These are phyloP conservation scores for Henningerozyma blattae DNA, from an alignment of 805 yeast genomes.

Conservation along the genomic window DNA sequence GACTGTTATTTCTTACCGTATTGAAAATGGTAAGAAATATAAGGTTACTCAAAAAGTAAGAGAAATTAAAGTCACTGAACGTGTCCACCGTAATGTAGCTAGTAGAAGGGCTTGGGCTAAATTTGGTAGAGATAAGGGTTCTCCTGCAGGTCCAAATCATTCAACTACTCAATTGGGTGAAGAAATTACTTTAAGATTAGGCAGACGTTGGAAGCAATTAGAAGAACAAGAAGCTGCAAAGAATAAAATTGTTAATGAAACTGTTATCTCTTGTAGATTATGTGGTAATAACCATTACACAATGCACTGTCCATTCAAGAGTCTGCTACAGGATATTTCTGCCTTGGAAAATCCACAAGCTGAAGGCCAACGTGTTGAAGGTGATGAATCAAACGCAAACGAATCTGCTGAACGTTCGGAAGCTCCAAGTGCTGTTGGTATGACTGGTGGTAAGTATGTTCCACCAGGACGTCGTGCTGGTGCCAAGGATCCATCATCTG, in stretches of 20 bases:
- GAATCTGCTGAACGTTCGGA: slow-evolving; percentile 22
- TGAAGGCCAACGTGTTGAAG: slow-evolving; percentile 22
- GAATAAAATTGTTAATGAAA: slow-evolving; percentile 30
- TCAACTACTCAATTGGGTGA: slow-evolving; percentile 86
- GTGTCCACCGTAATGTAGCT: slow-evolving; percentile 80
- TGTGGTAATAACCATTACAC: slow-evolving; percentile 95
- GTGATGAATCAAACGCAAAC: slow-evolving; percentile 21
- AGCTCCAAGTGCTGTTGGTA: slow-evolving; percentile 23
- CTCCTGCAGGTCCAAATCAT: slow-evolving; percentile 77
- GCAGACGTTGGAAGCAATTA: slow-evolving; percentile 64
- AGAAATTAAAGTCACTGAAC: slow-evolving; percentile 65
- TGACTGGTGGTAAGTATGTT: slow-evolving; percentile 37
- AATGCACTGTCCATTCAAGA: slow-evolving; percentile 90
- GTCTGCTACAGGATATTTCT: slow-evolving; percentile 50
- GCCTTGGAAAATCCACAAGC: slow-evolving; percentile 25
- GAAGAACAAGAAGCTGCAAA: slow-evolving; percentile 55
- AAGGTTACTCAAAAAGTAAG: slow-evolving; percentile 79
- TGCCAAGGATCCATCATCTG: slow-evolving; percentile 30
- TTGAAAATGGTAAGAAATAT: slow-evolving; percentile 72
- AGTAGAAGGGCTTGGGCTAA: slow-evolving; percentile 77
- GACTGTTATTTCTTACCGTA: slow-evolving; percentile 67
- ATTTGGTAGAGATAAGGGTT: slow-evolving; percentile 68
- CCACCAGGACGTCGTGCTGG: slow-evolving; percentile 45
- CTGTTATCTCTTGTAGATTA: slow-evolving; percentile 55
- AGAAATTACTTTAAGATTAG: slow-evolving; percentile 61